Base-by-base conservation (phyloP, 176 grass and related monocot species). In the Luzula sylvatica region DNA sequence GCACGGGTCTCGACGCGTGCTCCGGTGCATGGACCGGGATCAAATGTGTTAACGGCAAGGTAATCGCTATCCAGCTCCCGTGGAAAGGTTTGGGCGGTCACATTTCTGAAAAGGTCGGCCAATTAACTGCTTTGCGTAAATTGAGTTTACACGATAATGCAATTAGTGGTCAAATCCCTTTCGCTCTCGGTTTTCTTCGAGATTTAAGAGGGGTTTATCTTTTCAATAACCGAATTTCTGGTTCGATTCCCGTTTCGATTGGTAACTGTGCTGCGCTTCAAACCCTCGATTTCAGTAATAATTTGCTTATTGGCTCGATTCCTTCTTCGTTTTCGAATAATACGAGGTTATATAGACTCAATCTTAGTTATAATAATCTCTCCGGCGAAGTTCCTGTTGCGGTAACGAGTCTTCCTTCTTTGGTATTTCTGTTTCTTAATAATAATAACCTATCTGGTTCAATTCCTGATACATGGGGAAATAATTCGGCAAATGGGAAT, bases 81-180 rank as follows among this genome's bases (percentile, higher is more conserved):
- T 98, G 83, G 78, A 82, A 83, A 67, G 75, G 65, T 12, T 71
- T 96, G 32, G 74, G 67, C 43, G 92, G 92, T 21, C 45, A 58
- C 46, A 67, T 96, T 62, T 76, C 92, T 17, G 74, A 77, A 20
- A 96, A 86, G 71, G 41, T 96, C 50, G 78, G 74, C 26, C 85
- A 86, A 82, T 82, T 96, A 42, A 68, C 85, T 2, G 67, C 77
- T 8, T 66, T 96, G 11, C 81, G 92, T 30, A 74, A 71, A 67
- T 77, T 96, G 52, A 86, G 75, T 72, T 70, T 96, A 41, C 92
- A 96, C 53, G 92, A 96, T 74, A 96, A 96, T 75, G 56, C 69
- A 20, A 72, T 96, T 32, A 71, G 85, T 0, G 92, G 81, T 2
- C 92, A 76, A 22, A 46, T 90, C 2, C 92, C 92, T 8, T 39